Conservation (phyloP, 2,329 filamentous ascomycete species). For the Colletotrichum godetiae region DNA sequence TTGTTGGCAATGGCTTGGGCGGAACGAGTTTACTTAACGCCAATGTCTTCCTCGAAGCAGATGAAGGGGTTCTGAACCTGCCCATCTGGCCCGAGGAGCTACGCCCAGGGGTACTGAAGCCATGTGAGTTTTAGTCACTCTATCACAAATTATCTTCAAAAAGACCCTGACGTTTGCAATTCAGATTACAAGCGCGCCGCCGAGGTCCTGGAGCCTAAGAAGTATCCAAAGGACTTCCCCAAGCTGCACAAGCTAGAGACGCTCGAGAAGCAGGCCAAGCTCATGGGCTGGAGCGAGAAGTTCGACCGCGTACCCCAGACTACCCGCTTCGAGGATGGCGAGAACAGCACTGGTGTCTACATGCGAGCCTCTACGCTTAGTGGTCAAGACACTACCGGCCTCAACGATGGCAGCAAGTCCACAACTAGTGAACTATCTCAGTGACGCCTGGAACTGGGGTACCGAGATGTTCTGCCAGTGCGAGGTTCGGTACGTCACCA, state of each 20-base stretch:
- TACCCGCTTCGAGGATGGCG: conserved; percentile 69
- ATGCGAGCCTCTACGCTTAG: conserved; percentile 70
- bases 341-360: conserved; percentile 71
- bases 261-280: conserved; percentile 66
- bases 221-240: conserved; percentile 69
- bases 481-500: conserved; percentile 72
- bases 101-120: conserved; percentile 52
- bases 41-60: conserved; percentile 73
- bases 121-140: conserved; percentile 55
- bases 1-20: conserved; percentile 61
- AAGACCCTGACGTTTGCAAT: not conserved
- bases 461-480: conserved; percentile 78
- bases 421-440: conserved; percentile 75
- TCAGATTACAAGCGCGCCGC: conserved; percentile 68
- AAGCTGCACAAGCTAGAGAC: conserved; percentile 67
- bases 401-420: conserved; percentile 77
- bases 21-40: conserved; percentile 75
- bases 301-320: conserved; percentile 70
- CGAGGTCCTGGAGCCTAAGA: conserved; percentile 66
- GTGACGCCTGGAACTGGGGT: conserved; percentile 79
- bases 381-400: conserved; percentile 71
- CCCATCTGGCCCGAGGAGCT: conserved; percentile 70
- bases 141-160: too few species aligned
- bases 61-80: conserved; percentile 63
- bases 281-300: conserved; percentile 61